Evolutionary conservation across 257 asterid genomes (phyloP).

Genomic region (Ilex aquifolium): DNA sequence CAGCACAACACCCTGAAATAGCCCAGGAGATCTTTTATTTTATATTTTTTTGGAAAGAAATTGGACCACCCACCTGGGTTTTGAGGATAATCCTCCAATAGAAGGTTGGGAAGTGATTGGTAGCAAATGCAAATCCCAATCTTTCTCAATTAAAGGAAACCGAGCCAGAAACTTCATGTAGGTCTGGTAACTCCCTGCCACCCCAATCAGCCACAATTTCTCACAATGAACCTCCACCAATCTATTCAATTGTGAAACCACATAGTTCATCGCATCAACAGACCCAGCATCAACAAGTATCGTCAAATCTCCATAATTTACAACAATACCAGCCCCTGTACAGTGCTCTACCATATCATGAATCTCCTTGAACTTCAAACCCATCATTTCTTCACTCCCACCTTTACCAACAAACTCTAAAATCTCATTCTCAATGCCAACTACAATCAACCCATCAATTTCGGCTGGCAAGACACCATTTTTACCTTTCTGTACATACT

Average conservation of each 20-base stretch:
- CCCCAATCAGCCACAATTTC: constrained; percentile 73
- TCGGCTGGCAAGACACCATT: constrained; percentile 45
- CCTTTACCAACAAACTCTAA: constrained; percentile 32
- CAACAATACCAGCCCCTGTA: constrained; percentile 47
- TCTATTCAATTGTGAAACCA: constrained; percentile 47
- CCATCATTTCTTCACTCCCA: constrained; percentile 40
- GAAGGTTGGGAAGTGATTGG: constrained; percentile 60
- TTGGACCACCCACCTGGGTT: constrained; percentile 37
- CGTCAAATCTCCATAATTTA: constrained; percentile 68
- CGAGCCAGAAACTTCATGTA: constrained; percentile 48
- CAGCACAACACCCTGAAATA: too few species aligned
- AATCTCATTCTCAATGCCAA: constrained; percentile 50
- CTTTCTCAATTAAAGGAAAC: constrained; percentile 55
- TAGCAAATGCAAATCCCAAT: constrained; percentile 74
- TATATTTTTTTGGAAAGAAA: too few species aligned
- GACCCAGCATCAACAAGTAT: constrained; percentile 42
- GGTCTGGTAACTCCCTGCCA: constrained; percentile 41
- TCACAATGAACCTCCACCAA: constrained; percentile 38
- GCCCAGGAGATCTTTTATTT: too few species aligned
- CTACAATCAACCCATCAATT: constrained; percentile 41
- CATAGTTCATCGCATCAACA: constrained; percentile 27
- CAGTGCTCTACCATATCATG: constrained; percentile 27
- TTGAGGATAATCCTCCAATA: constrained; percentile 45
- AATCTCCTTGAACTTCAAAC: constrained; percentile 48
- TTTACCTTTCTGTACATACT: constrained; percentile 42